Evolutionary conservation across 169 alveolate genomes (phyloP), one percentile per base, ranked within the genome.

Genomic region (Plasmodium coatneyi): DNA sequence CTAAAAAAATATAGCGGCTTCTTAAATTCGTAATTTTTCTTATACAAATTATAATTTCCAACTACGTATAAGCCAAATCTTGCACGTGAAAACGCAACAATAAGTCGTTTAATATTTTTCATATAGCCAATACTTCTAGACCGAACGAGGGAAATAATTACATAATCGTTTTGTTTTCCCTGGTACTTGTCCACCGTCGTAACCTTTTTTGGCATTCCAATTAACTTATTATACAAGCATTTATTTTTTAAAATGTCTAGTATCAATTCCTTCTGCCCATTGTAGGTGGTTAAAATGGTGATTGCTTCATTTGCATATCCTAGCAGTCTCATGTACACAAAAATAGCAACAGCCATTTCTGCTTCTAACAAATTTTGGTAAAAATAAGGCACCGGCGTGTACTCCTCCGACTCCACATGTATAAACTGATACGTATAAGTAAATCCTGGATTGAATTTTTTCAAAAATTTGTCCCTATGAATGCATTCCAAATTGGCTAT

Each of bases 41-140:
- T 92, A 19, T 92, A 86, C 52, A 94, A 82, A 22, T 74, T 76
- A 92, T 95, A 92, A 49, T 93, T 96, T 30, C 98, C 98, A 49
- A 97, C 94, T 34, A 97, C 95, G 92, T 95, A 97, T 84, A 97
- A 93, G 0, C 99, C 99, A 81, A 96, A 96, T n/a, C 98, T 95
- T 30, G 99, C 99, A 80, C 99, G 96, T 70, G 99, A 97, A 95
- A 98, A 96, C 19, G 99, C 99, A 71, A 98, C 99, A 86, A 98
- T 96, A 82, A 98, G 96, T 30, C 99, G 97, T 82, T 98, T 96
- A 30, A 98, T 97, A 89, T 98, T 99, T n/a, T 99, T 98, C 71
- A 98, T 93, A 86, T 96, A 97, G 1, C 99, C 98, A n/a, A 97
- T 97, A 39, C 96, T 93, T 78, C 95, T 94, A 52, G 99, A 97